Evolutionary conservation across 768 basidiomycete species (phyloP), one percentile per base, ranked within the genome.

Genomic region (Boletus eberwhitei): DNA sequence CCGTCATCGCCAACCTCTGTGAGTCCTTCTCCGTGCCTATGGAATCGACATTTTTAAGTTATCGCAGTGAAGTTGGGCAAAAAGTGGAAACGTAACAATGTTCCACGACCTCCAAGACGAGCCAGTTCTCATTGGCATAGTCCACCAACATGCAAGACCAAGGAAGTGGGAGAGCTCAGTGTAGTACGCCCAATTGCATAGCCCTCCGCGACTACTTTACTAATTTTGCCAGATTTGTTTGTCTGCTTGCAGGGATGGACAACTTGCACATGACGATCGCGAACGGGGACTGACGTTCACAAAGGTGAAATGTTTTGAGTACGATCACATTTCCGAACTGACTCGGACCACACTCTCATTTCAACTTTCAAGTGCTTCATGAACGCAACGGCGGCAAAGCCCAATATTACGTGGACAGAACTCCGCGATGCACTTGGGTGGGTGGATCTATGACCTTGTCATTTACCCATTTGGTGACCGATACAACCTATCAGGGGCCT

Each of bases 161-260:
- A 54, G 12, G 32, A 62, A 5, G 48, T 62, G 6, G 58, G 53
- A 8, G 60, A 62, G 8, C 56, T 63, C 14, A 52, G 53, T 35
- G 67, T 69, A 2, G 66, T 69, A 39, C 5, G 60, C 6, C 19
- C 1, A 4, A 21, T 17, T n/a, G 17, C 14, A 49, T 38, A 19
- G 5, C 34, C 3, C 37, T 31, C 17, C 21, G 1, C 2, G 6
- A 4, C 11, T 14, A 22, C 5, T 8, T 41, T 17, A 8, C 21
- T 22, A 31, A 2, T 19, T 16, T 13, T 3, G 0, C 13, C 21
- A 69, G 66, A 61, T 71, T 11, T 71, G 58, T 35, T 34, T 71
- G 21, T 66, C 66, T 0, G 64, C 68, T 5, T 69, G 67, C 39
- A 59, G 60, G 12, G 67, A 71, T 19, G 47, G 45, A 13, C 64